Evolutionary conservation across 2,329 filamentous ascomycete genomes (phyloP).

Genomic region (Hypoxylon sp.): DNA sequence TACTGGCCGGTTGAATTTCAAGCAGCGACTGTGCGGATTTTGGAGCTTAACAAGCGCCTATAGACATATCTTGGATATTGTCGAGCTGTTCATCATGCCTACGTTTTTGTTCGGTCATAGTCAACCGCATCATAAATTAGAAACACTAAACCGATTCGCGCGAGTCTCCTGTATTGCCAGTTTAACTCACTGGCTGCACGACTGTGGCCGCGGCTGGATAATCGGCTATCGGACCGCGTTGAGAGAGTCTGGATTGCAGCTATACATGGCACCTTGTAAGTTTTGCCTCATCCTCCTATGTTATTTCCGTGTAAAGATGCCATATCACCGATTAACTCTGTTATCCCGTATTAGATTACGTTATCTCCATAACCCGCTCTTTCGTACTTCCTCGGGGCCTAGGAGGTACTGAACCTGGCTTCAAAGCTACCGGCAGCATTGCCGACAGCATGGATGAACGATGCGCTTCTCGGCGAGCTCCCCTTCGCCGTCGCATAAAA

Average conservation of each 20-base stretch:
- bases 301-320: not conserved
- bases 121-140: not conserved
- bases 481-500: conserved; percentile 6
- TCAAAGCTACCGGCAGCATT: conserved; percentile 17
- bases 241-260: conserved; percentile 6
- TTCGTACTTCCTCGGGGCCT: conserved; percentile 15
- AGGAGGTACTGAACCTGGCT: conserved; percentile 23
- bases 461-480: conserved; percentile 1
- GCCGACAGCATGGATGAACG: conserved; percentile 8
- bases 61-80: not conserved
- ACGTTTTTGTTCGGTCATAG: not conserved
- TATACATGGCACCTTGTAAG: conserved; percentile 15
- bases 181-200: conserved; percentile 7
- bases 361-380: conserved; percentile 13
- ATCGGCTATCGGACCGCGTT: conserved; percentile 5
- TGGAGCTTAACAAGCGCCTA: conserved; percentile 6
- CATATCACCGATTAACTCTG: not conserved
- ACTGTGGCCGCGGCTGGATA: conserved; percentile 7
- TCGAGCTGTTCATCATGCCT: conserved; percentile 4
- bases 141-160: not conserved
- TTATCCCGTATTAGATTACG: conserved; percentile 1
- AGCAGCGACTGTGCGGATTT: conserved; percentile 8
- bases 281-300: not conserved
- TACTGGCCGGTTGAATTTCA: conserved; percentile 4
- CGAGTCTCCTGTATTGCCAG: conserved; percentile 1